Percentiles rank a stretch among this genome's conserved stretches.
These are phyloP conservation scores for Aureobasidium namibiae DNA, from an alignment of 2,329 filamentous ascomycete species.

Conservation along the genomic window DNA sequence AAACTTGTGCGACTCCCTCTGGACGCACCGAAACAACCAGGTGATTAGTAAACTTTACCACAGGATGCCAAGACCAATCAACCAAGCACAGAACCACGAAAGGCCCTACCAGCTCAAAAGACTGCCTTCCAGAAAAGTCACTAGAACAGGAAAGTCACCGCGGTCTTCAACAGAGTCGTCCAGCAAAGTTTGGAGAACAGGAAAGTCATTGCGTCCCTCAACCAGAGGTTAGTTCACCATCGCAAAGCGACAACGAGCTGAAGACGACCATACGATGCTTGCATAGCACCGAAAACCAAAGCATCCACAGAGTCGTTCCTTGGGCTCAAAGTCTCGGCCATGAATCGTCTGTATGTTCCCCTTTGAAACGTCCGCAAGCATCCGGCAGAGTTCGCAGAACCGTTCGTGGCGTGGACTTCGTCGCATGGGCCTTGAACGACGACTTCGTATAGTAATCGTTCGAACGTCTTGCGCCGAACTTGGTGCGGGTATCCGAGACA, in stretches of 20 bases:
- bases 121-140: no score
- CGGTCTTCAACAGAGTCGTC: no score
- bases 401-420: not conserved
- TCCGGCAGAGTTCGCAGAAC: not conserved
- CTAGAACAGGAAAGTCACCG: no score
- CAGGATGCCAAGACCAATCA: no score
- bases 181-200: not conserved
- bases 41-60: not conserved
- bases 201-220: no score
- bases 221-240: not conserved
- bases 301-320: not conserved
- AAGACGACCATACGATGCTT: not conserved
- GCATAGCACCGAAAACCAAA: not conserved
- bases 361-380: not conserved
- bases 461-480: not conserved
- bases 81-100: no score
- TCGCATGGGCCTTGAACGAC: not conserved
- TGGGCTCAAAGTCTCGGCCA: not conserved
- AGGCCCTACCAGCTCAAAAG: no score
- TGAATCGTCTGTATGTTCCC: not conserved
- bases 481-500: not conserved
- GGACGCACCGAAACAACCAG: not conserved
- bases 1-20: not conserved
- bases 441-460: not conserved
- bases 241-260: not conserved